Evolutionary conservation across 352 stramenopile species (phyloP).

Genomic region (Phytophthora pisi): DNA sequence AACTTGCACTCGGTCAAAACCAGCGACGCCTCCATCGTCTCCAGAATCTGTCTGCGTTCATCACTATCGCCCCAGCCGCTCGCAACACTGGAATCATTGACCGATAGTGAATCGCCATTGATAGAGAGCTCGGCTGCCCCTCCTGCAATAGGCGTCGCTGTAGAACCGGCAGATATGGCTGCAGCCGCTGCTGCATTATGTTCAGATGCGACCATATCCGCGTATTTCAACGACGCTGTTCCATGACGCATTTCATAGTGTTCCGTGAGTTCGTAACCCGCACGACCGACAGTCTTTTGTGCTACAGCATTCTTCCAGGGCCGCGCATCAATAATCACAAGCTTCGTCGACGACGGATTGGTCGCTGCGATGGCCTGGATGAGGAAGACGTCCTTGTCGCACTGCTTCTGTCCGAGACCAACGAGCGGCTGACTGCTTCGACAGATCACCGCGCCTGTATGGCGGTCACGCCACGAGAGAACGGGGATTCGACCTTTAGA

Average conservation of each 20-base stretch:
- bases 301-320: constrained; percentile 91
- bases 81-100: constrained; percentile 7
- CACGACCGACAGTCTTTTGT: constrained; percentile 90
- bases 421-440: constrained; percentile 87
- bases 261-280: constrained; percentile 88
- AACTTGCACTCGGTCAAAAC: constrained; percentile 85
- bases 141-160: constrained; percentile 6
- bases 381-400: constrained; percentile 83
- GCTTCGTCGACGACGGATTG: constrained; percentile 77
- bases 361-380: constrained; percentile 81
- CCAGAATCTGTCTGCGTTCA: constrained; percentile 36
- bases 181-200: constrained; percentile 28
- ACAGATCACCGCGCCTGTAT: constrained; percentile 77
- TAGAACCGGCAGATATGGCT: constrained; percentile 18
- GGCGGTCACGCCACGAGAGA: constrained; percentile 79
- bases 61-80: constrained; percentile 22
- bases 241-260: constrained; percentile 80
- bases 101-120: constrained; percentile 24
- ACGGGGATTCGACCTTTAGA: constrained; percentile 85
- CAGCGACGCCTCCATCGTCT: constrained; percentile 53
- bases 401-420: constrained; percentile 81
- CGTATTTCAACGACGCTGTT: constrained; percentile 65
- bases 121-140: constrained; percentile 7
- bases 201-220: constrained; percentile 62
- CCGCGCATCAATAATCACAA: constrained; percentile 91